Percentiles rank a stretch among this genome's conserved stretches.
Conservation (phyloP, 2,329 filamentous ascomycete genomes). For the Phaeosphaeria sp. region DNA sequence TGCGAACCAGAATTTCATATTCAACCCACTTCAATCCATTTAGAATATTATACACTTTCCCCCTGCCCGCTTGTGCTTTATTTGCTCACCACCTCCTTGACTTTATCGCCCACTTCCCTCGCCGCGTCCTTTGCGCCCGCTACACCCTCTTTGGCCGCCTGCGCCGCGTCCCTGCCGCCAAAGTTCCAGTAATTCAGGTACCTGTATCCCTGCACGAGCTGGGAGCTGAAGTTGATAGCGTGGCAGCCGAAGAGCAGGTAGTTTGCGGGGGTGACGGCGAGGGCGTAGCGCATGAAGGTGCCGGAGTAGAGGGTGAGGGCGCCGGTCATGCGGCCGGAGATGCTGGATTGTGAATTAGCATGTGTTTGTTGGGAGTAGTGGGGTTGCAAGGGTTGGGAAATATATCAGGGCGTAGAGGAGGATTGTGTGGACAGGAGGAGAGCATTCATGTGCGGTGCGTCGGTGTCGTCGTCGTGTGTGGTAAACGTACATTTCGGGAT, state of each 20-base stretch:
- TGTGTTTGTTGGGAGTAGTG: neutral
- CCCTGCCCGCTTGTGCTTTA: slow-evolving; percentile 1
- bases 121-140: slow-evolving; percentile 9
- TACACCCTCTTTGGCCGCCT: slow-evolving; percentile 44
- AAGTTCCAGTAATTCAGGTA: slow-evolving; percentile 67
- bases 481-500: slow-evolving; percentile 57
- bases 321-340: slow-evolving; percentile 69
- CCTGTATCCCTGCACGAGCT: slow-evolving; percentile 67
- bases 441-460: no score
- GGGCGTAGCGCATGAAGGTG: slow-evolving; percentile 71
- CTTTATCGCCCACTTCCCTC: slow-evolving; percentile 4
- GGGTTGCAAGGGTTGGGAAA: neutral
- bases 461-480: neutral
- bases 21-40: neutral
- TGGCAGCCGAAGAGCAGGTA: slow-evolving; percentile 74
- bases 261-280: slow-evolving; percentile 69
- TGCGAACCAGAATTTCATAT: neutral
- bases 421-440: no score
- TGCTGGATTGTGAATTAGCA: slow-evolving; percentile 52
- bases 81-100: slow-evolving; percentile 16
- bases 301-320: slow-evolving; percentile 67
- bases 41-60: neutral
- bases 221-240: slow-evolving; percentile 68
- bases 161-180: slow-evolving; percentile 53
- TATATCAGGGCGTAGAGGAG: neutral